A percentile compares a stretch with the other conserved stretches of the same genome.
Conservation (phyloP, 2,329 filamentous ascomycete genomes). For the Colletotrichum sp. region DNA sequence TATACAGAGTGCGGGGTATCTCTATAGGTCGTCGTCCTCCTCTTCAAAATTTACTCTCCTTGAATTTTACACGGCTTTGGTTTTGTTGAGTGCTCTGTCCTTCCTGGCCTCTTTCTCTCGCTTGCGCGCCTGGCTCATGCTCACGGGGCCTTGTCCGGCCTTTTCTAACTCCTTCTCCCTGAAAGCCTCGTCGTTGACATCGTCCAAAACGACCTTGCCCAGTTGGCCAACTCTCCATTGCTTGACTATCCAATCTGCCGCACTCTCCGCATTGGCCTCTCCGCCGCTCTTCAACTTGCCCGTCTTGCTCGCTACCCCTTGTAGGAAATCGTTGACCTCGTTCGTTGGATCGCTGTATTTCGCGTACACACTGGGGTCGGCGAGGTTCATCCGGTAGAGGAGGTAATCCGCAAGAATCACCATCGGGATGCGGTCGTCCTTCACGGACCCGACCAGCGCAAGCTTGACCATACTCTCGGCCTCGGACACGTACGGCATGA, state of each 20-base stretch:
- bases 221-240: slow-evolving; percentile 81
- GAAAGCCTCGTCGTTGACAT: slow-evolving; percentile 67
- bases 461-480: slow-evolving; percentile 92
- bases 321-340: slow-evolving; percentile 76
- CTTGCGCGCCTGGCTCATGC: slow-evolving; percentile 73
- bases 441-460: slow-evolving; percentile 88
- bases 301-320: slow-evolving; percentile 72
- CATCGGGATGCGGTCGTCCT: slow-evolving; percentile 81
- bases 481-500: slow-evolving; percentile 88
- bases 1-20: slow-evolving; percentile 20
- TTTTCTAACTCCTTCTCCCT: slow-evolving; percentile 49
- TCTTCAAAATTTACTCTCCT: background rate
- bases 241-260: slow-evolving; percentile 81
- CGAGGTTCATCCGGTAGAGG: slow-evolving; percentile 80
- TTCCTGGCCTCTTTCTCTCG: slow-evolving; percentile 64
- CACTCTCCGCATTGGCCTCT: slow-evolving; percentile 70
- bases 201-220: slow-evolving; percentile 81
- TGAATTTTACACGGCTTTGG: background rate
- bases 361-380: slow-evolving; percentile 66
- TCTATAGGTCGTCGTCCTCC: background rate
- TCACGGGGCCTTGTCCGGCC: slow-evolving; percentile 53
- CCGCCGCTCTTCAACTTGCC: slow-evolving; percentile 80
- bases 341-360: slow-evolving; percentile 78
- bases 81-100: slow-evolving; percentile 30
- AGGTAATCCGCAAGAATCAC: slow-evolving; percentile 88